These are phyloP conservation scores for Colletotrichum sidae DNA, from an alignment of 2,329 filamentous ascomycete genomes.

Conservation along the genomic window DNA sequence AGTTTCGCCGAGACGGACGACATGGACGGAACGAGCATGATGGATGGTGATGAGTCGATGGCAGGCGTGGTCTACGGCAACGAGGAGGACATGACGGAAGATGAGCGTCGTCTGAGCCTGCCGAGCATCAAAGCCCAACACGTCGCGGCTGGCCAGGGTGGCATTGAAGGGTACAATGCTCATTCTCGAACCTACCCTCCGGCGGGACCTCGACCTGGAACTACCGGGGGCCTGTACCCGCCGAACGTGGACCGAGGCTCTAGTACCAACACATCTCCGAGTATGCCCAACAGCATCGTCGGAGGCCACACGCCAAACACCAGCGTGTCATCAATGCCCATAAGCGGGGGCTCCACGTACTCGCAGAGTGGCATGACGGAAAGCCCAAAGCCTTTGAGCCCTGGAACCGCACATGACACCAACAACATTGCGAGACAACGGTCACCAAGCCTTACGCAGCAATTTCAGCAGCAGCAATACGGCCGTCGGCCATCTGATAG, in stretches of 20 bases:
- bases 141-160: slow-evolving; percentile 61
- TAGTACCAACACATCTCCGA: slow-evolving; percentile 66
- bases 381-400: slow-evolving; percentile 86
- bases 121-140: slow-evolving; percentile 82
- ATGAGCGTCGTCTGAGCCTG: slow-evolving; percentile 75
- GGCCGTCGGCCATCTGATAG: slow-evolving; percentile 67
- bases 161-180: slow-evolving; percentile 63
- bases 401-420: slow-evolving; percentile 66
- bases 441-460: slow-evolving; percentile 74
- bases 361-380: slow-evolving; percentile 82
- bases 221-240: slow-evolving; percentile 68
- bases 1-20: slow-evolving; percentile 86
- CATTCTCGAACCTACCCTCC: slow-evolving; percentile 86
- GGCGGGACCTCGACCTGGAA: slow-evolving; percentile 64
- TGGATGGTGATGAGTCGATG: slow-evolving; percentile 64
- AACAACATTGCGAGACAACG: slow-evolving; percentile 65
- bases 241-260: slow-evolving; percentile 69
- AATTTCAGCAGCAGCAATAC: slow-evolving; percentile 74
- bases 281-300: slow-evolving; percentile 55
- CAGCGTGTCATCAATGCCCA: slow-evolving; percentile 61
- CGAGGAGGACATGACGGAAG: slow-evolving; percentile 71
- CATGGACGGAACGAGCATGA: slow-evolving; percentile 63
- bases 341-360: slow-evolving; percentile 70
- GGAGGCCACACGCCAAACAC: slow-evolving; percentile 60
- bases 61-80: slow-evolving; percentile 57